phyloP scores from a whole-genome alignment of 371 early-diverging fungal species.

The Smittium culicis region DNA sequence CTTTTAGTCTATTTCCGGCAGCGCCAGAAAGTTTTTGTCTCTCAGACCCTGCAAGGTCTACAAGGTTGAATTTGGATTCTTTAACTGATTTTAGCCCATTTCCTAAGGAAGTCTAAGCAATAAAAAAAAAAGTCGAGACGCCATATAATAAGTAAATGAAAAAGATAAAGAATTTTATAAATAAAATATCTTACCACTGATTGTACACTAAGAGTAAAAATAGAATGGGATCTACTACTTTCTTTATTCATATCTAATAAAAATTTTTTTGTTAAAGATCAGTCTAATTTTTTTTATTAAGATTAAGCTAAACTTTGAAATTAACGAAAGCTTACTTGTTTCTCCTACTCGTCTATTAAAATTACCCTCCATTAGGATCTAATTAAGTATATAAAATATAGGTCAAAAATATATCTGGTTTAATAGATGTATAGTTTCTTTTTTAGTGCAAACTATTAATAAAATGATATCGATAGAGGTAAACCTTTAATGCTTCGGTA shows the following conservation, averaged over 20 bases:
- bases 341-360: background rate
- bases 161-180: background rate
- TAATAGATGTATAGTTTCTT: no score
- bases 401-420: no score
- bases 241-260: constrained; percentile 40
- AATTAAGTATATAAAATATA: no score
- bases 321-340: background rate
- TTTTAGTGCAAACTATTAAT: no score
- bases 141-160: background rate
- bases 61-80: constrained; percentile 52
- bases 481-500: constrained; percentile 41
- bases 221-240: constrained; percentile 46
- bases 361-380: background rate
- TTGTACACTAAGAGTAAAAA: constrained; percentile 42
- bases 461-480: no score
- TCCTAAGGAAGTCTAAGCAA: constrained; percentile 22
- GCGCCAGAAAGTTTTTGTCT: constrained; percentile 65
- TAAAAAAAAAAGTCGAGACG: constrained; percentile 12
- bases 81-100: constrained; percentile 41
- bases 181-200: constrained; percentile 20
- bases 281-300: no score
- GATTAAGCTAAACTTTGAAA: no score
- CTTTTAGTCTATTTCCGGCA: constrained; percentile 62
- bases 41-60: constrained; percentile 90
- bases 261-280: background rate